A percentile compares a stretch with the other conserved stretches of the same genome.
Evolutionary conservation across 2,329 filamentous ascomycete species (phyloP).

Genomic region (Trichoderma sp.): DNA sequence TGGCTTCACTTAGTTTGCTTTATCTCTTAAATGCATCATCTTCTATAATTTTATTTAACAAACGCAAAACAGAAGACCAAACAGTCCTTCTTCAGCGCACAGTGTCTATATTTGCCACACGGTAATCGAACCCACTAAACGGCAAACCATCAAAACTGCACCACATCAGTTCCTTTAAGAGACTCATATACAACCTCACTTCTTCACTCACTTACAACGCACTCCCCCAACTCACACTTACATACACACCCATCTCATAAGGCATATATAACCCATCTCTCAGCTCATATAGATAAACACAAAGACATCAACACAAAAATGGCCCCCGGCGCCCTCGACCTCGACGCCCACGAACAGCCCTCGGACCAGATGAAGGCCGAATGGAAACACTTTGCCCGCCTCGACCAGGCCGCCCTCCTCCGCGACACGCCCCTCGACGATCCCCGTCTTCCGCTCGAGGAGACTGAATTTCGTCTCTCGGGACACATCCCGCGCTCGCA

Average conservation of each 20-base stretch:
- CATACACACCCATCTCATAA: neutral
- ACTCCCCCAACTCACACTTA: neutral
- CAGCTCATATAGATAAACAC: neutral
- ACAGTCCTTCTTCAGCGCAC: no score
- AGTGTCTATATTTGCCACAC: no score
- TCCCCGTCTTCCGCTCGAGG: constrained; percentile 42
- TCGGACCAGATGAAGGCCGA: constrained; percentile 67
- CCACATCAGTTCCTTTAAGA: neutral
- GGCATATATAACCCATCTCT: neutral
- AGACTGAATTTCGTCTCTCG: constrained; percentile 50
- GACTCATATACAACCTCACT: neutral
- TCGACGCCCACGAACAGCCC: constrained; percentile 79
- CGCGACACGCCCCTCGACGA: constrained; percentile 62
- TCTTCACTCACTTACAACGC: neutral
- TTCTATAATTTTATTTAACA: no score
- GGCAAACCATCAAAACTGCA: no score
- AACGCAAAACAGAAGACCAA: no score
- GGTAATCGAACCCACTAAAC: no score
- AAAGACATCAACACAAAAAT: constrained; percentile 29
- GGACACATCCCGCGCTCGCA: constrained; percentile 48
- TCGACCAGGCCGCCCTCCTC: constrained; percentile 55
- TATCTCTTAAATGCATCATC: no score
- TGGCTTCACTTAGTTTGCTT: no score
- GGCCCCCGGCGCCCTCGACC: constrained; percentile 41
- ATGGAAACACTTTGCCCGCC: constrained; percentile 75